phyloP scores from a whole-genome alignment of 495 filamentous ascomycete species.

The Trypethelium eluteriae region DNA sequence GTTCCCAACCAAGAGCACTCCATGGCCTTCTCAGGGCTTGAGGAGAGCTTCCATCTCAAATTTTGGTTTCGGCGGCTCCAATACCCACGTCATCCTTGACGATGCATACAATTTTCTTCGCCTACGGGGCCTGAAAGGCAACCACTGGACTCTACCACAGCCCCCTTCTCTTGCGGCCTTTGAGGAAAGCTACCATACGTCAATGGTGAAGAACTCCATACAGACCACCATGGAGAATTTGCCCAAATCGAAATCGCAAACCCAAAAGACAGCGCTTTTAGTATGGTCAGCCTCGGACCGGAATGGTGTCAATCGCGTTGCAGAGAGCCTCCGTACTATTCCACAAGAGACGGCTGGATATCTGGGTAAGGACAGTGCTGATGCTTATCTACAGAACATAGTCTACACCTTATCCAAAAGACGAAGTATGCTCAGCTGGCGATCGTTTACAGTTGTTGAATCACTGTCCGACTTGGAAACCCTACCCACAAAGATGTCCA shows the following conservation, averaged over 20 bases:
- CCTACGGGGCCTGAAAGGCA: neutral
- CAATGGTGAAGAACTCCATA: constrained; percentile 1
- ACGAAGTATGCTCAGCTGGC: neutral
- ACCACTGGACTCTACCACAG: constrained; percentile 3
- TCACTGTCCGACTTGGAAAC: neutral
- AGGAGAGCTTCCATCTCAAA: constrained; percentile 40
- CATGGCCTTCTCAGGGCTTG: constrained; percentile 35
- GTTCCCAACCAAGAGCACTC: constrained; percentile 24
- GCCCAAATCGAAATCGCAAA: neutral
- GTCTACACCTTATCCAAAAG: too few species aligned
- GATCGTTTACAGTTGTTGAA: neutral
- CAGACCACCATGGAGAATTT: neutral
- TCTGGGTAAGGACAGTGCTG: neutral
- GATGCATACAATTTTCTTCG: constrained; percentile 9
- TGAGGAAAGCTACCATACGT: neutral
- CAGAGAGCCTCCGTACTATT: neutral
- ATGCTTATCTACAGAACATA: neutral
- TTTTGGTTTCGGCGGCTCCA: constrained; percentile 47
- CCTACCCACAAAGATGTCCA: neutral
- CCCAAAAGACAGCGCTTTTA: neutral
- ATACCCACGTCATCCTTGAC: constrained; percentile 43
- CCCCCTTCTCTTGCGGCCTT: neutral
- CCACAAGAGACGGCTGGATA: constrained; percentile 17
- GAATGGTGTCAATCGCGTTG: neutral
- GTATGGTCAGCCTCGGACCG: neutral